Base-by-base conservation (phyloP, 2,329 filamentous ascomycete species). In the Cytospora piceicola region DNA sequence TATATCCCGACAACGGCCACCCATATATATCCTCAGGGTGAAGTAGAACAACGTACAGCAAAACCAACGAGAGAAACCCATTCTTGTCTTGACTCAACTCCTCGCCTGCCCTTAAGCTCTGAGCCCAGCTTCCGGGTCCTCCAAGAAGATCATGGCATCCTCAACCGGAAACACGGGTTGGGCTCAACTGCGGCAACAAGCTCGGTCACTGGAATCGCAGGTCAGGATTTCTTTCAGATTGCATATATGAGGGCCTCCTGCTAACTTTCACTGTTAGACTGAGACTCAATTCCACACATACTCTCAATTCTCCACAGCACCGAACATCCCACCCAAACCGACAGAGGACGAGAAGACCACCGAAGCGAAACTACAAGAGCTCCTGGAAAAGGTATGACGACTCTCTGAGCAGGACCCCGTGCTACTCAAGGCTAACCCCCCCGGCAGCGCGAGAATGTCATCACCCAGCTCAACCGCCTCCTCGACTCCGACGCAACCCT, bases 101-200 rank as follows among this genome's bases (percentile, higher is more conserved):
- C 60, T 32, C 36, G 60, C 60, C n/a, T 17, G 39, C 46, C 29
- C 27, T 53, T 27, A 63, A 56, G 34, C 42, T 34, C 39, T 22
- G 27, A 53, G 24, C 53, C 65, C 39, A 27, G 12, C 39, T 36
- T 29, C 15, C 46, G 24, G 57, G 20, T 30, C 29, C 53, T 39
- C n/a, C 51, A 34, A 39, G 15, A 63, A 51, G 54, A 74, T 59
- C 69, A 88, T 88, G 85, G 80, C 84, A 69, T 75, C 82, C 70
- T 77, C 81, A 66, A 79, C 82, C 55, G 81, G 85, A 69, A 87
- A 79, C 69, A 83, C 85, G 69, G 90, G 93, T 80, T 99, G 95
- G 95, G 90, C 93, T 74, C 93, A 97, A 81, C 85, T 98, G 71
- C 91, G 95, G 73, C 93, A 97, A 77, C 94, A 98, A 80, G 92